These are phyloP conservation scores for Solanum hybrid DNA, from an alignment of 305 asterid genomes.

Conservation along the genomic window DNA sequence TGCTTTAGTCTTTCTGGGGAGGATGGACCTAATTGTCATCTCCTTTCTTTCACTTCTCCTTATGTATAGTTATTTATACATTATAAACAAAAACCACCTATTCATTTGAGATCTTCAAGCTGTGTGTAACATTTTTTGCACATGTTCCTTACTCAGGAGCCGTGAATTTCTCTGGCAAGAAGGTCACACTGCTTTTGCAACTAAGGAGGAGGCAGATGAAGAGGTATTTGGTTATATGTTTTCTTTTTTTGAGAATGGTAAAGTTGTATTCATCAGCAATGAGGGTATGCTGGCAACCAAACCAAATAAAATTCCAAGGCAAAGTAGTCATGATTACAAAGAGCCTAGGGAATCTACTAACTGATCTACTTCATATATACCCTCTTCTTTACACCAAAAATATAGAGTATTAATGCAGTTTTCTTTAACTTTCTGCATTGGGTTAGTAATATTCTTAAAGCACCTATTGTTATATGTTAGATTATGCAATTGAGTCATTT, in stretches of 20 bases:
- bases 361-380: too few species aligned
- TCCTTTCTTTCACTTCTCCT: not conserved
- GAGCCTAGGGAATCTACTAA: too few species aligned
- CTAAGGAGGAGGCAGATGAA: conserved; percentile 81
- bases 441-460: too few species aligned
- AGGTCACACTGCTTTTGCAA: conserved; percentile 98
- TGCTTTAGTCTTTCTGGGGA: not conserved
- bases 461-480: too few species aligned
- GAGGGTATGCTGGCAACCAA: too few species aligned
- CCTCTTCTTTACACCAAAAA: too few species aligned
- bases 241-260: too few species aligned
- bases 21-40: not conserved
- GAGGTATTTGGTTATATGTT: conserved; percentile 43
- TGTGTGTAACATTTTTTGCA: not conserved
- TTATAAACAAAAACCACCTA: not conserved
- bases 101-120: not conserved
- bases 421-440: too few species aligned
- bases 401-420: too few species aligned
- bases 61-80: not conserved
- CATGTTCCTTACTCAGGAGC: conserved; percentile 41
- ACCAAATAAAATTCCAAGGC: too few species aligned
- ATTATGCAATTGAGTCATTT: not conserved
- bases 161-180: conserved; percentile 99
- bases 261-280: too few species aligned
- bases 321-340: too few species aligned